Conservation (phyloP, 2,329 filamentous ascomycete species). For the Metarhizium album region DNA sequence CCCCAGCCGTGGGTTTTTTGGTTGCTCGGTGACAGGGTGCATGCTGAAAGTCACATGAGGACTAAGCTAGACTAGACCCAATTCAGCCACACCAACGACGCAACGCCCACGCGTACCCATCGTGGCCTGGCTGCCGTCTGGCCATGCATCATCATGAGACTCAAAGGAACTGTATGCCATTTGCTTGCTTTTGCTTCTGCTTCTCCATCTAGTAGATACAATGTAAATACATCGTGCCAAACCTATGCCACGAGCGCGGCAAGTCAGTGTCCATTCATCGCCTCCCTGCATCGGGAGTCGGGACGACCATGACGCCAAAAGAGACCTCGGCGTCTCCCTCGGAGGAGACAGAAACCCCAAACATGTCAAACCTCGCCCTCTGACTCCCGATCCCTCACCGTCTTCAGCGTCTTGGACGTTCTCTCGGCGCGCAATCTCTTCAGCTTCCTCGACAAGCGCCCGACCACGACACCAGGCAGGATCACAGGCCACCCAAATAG, state of each 20-base stretch:
- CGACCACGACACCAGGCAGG: conserved; percentile 57
- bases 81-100: background rate
- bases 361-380: background rate
- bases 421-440: conserved; percentile 21
- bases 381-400: conserved; percentile 22
- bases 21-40: background rate
- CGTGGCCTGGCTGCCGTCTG: too few species aligned
- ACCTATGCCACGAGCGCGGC: background rate
- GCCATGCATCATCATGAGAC: background rate
- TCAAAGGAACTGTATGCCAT: background rate
- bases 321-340: background rate
- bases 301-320: background rate
- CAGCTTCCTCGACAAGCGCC: conserved; percentile 58
- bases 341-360: background rate
- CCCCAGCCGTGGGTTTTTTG: background rate
- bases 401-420: conserved; percentile 38
- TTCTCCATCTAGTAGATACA: background rate
- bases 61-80: conserved; percentile 4
- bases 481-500: conserved; percentile 44
- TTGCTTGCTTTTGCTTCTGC: background rate
- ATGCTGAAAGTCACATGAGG: background rate
- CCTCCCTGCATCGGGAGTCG: background rate
- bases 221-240: background rate
- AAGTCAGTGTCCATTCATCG: background rate
- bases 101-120: background rate